Conservation (phyloP, 163 green algal species). For the Scenedesmus sp. region DNA sequence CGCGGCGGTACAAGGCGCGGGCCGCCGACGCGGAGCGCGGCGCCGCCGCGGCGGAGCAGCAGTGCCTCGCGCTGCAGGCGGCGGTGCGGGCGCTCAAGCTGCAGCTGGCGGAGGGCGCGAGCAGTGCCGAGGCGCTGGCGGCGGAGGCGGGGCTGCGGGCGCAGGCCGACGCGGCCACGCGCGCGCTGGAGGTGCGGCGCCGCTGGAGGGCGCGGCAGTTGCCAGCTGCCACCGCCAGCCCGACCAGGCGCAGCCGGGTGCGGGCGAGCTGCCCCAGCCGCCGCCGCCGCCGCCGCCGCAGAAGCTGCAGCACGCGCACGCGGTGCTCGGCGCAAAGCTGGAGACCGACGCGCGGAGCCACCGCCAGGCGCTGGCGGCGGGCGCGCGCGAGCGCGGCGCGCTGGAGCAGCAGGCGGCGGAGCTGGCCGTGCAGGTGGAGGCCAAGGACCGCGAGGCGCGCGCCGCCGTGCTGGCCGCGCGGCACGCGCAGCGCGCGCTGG, state of each 20-base stretch:
- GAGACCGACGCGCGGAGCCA: constrained; percentile 32
- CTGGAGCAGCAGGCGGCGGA: constrained; percentile 23
- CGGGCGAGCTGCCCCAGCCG: background rate
- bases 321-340: constrained; percentile 31
- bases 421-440: constrained; percentile 23
- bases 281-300: background rate
- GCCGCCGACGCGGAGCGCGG: constrained; percentile 1
- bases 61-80: background rate
- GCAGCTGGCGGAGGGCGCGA: constrained; percentile 4
- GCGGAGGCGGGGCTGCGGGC: constrained; percentile 14
- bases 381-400: constrained; percentile 18
- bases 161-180: background rate
- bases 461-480: constrained; percentile 28
- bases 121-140: constrained; percentile 4
- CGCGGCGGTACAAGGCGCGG: constrained; percentile 24
- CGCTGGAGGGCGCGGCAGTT: too few species aligned
- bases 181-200: constrained; percentile 8
- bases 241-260: background rate
- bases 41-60: constrained; percentile 18
- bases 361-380: constrained; percentile 29
- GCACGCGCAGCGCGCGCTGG: constrained; percentile 1
- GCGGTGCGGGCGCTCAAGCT: background rate
- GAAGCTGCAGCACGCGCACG: constrained; percentile 30
- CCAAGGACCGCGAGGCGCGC: constrained; percentile 29
- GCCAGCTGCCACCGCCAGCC: background rate